Base-by-base conservation (phyloP, 345 rosid species). In the Murraya koenigii region DNA sequence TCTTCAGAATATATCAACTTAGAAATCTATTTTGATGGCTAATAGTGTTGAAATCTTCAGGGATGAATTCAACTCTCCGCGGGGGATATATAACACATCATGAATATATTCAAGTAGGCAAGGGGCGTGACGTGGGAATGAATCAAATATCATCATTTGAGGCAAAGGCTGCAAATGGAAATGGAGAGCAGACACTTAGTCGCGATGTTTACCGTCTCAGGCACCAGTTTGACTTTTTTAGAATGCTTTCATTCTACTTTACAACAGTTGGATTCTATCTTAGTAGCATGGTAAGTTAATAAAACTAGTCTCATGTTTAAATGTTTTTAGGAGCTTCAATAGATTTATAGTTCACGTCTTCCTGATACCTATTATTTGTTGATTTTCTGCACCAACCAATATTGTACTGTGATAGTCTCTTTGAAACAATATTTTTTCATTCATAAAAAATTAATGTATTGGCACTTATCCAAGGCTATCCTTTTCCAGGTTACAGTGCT, bases 211-310 rank as follows among this genome's bases (percentile, higher is more conserved):
- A 97, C 81, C 90, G 98, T 64, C 95, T 97, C 69, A 97, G 98
- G 4, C 94, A 86, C 54, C 95, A 85, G 26, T 91, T 93, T 81
- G 98, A 97, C 86, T 97, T 97, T 97, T 97, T 86, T 74, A 88
- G 98, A 85, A 97, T 97, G 99, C 88, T 97, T 55, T 97, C 99
- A n/a, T 93, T 97, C 87, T 97, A 92, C 81, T 97, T 90, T 71
- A 94, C 99, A 58, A 94, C 99, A 2, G 99, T 94, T 63, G 97
- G 98, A 80, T 97, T 92, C 90, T 97, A 94, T 80, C 91, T 97
- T 78, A 94, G 90, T 69, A 92, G 97, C 90, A 91, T 93, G 99
- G 98, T 97, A 90, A 61, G 87, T 65, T 66, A 52, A 69, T 47
- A 13, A 23, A 38, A 52, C 26, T 65, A 47, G 15, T 52, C 65